A percentile compares a stretch with the other conserved stretches of the same genome.
Conservation (phyloP, 2,329 filamentous ascomycete species). For the Trichocomaceae sp. region DNA sequence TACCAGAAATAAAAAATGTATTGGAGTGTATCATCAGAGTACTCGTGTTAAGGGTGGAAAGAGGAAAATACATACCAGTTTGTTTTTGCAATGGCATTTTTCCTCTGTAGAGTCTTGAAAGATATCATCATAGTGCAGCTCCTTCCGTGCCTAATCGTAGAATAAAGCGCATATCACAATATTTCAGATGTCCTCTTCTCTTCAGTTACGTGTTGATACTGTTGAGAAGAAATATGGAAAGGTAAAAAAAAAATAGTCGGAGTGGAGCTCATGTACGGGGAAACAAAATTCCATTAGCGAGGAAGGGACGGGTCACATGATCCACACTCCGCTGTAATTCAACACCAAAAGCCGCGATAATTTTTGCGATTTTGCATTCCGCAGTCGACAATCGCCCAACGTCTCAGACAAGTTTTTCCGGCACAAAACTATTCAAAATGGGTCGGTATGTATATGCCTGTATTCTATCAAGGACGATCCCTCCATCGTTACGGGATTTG, state of each 20-base stretch:
- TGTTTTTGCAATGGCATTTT: background rate
- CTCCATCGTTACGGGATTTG: background rate
- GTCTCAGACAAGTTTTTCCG: slow-evolving; percentile 10
- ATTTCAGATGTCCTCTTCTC: background rate
- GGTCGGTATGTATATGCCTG: slow-evolving; percentile 13
- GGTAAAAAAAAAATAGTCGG: background rate
- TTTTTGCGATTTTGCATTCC: background rate
- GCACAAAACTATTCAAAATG: slow-evolving; percentile 18
- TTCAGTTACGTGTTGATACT: too few species aligned
- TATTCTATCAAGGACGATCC: background rate
- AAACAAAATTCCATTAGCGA: slow-evolving; percentile 8
- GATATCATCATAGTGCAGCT: background rate
- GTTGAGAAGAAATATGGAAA: background rate
- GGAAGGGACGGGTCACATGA: slow-evolving; percentile 14
- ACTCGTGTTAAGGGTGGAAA: slow-evolving; percentile 6
- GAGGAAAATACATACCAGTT: slow-evolving; percentile 7
- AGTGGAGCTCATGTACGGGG: background rate
- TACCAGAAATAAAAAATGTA: slow-evolving; percentile 72
- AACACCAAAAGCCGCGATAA: slow-evolving; percentile 6
- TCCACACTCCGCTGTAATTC: slow-evolving; percentile 10
- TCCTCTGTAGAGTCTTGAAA: background rate
- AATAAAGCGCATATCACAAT: background rate
- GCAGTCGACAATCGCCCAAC: slow-evolving; percentile 15
- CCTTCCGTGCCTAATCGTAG: background rate
- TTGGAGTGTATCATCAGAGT: slow-evolving; percentile 64